These are phyloP conservation scores for Aspergillus jensenii DNA, from an alignment of 2,329 filamentous ascomycete species.

Conservation along the genomic window DNA sequence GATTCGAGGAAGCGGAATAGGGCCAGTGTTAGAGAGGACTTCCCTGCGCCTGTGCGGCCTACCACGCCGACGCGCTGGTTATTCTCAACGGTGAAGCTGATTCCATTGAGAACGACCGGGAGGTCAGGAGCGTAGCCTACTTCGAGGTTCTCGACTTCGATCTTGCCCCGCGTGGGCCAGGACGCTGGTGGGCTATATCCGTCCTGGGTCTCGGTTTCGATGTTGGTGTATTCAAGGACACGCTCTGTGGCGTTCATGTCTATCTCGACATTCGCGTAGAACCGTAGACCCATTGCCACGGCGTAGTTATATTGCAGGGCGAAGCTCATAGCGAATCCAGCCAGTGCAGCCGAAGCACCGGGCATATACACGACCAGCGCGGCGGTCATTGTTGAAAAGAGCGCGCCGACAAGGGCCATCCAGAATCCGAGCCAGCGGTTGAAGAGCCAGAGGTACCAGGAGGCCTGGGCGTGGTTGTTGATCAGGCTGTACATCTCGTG, in stretches of 20 bases:
- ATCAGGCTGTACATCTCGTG: slow-evolving; percentile 67
- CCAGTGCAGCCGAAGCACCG: slow-evolving; percentile 66
- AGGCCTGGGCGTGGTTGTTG: slow-evolving; percentile 65
- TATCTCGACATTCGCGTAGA: slow-evolving; percentile 70
- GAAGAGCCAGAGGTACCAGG: slow-evolving; percentile 68
- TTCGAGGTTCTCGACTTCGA: slow-evolving; percentile 71
- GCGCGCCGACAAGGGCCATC: slow-evolving; percentile 69
- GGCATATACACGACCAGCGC: slow-evolving; percentile 63
- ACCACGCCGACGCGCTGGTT: slow-evolving; percentile 29
- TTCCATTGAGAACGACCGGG: slow-evolving; percentile 37
- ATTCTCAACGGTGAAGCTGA: slow-evolving; percentile 22
- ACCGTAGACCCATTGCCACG: slow-evolving; percentile 66
- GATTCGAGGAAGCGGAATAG: slow-evolving; percentile 27
- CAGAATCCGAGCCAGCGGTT: slow-evolving; percentile 76
- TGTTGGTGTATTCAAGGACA: slow-evolving; percentile 70
- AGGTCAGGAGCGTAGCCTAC: slow-evolving; percentile 70
- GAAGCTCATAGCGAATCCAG: slow-evolving; percentile 74
- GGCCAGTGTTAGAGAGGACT: slow-evolving; percentile 26
- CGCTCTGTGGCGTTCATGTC: slow-evolving; percentile 78
- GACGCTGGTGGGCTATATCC: slow-evolving; percentile 64
- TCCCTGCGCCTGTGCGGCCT: slow-evolving; percentile 31
- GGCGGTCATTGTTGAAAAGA: slow-evolving; percentile 67
- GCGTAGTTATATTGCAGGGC: slow-evolving; percentile 68
- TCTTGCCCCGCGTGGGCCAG: slow-evolving; percentile 71
- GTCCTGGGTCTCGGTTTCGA: slow-evolving; percentile 65